These are phyloP conservation scores for Schwanniomyces occidentalis DNA, from an alignment of 805 yeast genomes.

Conservation along the genomic window DNA sequence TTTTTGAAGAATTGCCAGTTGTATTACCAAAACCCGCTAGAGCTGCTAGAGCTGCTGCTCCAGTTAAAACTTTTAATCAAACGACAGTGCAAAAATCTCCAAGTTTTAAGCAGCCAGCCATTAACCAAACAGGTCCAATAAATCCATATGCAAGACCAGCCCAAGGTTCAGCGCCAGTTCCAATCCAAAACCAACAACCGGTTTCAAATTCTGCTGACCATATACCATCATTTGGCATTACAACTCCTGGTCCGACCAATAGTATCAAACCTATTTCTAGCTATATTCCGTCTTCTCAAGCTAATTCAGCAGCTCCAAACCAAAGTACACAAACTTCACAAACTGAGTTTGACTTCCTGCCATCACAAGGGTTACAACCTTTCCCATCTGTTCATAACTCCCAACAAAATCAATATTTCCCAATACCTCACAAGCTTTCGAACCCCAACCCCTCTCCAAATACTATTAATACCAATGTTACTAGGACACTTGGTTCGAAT, in stretches of 20 bases:
- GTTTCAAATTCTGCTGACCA: too few species aligned
- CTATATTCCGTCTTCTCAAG: constrained; percentile 3
- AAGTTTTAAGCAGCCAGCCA: constrained; percentile 18
- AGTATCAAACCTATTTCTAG: neutral
- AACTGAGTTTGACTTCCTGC: too few species aligned
- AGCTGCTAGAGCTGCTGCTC: constrained; percentile 33
- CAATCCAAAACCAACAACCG: constrained; percentile 9
- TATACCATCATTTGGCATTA: too few species aligned
- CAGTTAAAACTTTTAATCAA: constrained; percentile 14
- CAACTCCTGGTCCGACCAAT: neutral
- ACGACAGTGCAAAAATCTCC: constrained; percentile 4
- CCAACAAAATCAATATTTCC: neutral
- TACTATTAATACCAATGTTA: constrained; percentile 24
- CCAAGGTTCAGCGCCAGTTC: constrained; percentile 3
- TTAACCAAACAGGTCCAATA: constrained; percentile 21
- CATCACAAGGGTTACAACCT: neutral
- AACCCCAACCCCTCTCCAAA: constrained; percentile 10
- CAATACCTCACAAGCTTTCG: too few species aligned
- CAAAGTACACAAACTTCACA: neutral
- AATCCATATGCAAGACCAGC: constrained; percentile 32
- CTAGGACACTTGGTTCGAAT: constrained; percentile 18
- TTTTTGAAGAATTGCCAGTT: constrained; percentile 61
- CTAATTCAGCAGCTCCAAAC: neutral
- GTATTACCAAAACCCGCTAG: constrained; percentile 27
- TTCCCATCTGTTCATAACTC: neutral